Conservation (phyloP, 2,329 filamentous ascomycete species). For the Paecilomyces dactylethromorphus region DNA sequence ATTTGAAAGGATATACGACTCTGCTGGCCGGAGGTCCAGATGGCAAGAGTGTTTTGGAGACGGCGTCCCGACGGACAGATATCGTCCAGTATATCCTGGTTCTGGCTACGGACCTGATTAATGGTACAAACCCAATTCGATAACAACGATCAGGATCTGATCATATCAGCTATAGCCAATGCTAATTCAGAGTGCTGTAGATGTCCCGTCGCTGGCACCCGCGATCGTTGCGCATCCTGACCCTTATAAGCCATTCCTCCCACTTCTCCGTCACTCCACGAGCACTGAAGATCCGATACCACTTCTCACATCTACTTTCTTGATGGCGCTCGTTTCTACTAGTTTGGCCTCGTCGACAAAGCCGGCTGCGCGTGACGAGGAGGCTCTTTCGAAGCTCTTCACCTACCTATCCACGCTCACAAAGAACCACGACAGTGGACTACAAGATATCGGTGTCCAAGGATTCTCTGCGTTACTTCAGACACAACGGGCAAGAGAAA, state of each 20-base stretch:
- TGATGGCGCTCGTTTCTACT: conserved; percentile 68
- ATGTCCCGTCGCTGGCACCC: conserved; percentile 70
- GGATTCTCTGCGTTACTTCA: conserved; percentile 81
- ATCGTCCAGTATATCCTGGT: conserved; percentile 95
- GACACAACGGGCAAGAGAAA: conserved; percentile 63
- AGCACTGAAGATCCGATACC: conserved; percentile 84
- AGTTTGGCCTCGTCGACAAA: conserved; percentile 57
- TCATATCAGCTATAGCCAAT: not conserved
- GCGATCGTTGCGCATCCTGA: conserved; percentile 66
- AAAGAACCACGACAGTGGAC: conserved; percentile 77
- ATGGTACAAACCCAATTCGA: conserved; percentile 50
- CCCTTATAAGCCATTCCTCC: conserved; percentile 70
- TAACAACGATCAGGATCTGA: not conserved
- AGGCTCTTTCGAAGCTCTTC: conserved; percentile 75
- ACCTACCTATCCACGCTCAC: conserved; percentile 78
- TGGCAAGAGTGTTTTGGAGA: conserved; percentile 72
- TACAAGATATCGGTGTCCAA: conserved; percentile 93
- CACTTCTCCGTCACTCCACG: conserved; percentile 74
- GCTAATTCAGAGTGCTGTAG: conserved; percentile 41
- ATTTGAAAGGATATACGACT: conserved; percentile 71
- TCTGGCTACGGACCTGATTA: conserved; percentile 77
- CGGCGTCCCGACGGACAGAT: conserved; percentile 76
- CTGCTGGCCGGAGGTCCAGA: conserved; percentile 67
- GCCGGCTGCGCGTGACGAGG: conserved; percentile 55
- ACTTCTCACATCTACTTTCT: conserved; percentile 79